Conservation (phyloP, 352 stramenopile species). For the Pythium sukuiense region DNA sequence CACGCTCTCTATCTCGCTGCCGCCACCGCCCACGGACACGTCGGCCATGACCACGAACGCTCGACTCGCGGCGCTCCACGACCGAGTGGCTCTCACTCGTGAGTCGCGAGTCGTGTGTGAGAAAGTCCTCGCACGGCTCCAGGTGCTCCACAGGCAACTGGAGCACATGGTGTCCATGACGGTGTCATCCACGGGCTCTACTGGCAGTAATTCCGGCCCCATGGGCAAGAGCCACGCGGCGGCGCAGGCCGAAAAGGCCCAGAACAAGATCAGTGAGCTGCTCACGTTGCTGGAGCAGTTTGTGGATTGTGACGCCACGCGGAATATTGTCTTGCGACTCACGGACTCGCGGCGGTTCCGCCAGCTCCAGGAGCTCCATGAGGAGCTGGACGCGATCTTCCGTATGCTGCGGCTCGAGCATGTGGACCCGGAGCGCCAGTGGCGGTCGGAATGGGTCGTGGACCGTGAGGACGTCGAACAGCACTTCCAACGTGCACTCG, state of each 20-base stretch:
- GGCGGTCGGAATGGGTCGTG: slow-evolving; percentile 49
- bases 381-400: slow-evolving; percentile 27
- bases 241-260: slow-evolving; percentile 18
- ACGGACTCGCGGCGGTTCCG: slow-evolving; percentile 27
- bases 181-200: slow-evolving; percentile 21
- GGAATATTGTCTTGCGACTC: slow-evolving; percentile 25
- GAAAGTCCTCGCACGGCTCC: slow-evolving; percentile 26
- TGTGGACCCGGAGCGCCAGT: slow-evolving; percentile 43
- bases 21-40: not conserved
- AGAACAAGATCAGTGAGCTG: slow-evolving; percentile 21
- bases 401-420: slow-evolving; percentile 38
- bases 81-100: slow-evolving; percentile 8
- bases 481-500: slow-evolving; percentile 36
- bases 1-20: not conserved
- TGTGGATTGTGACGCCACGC: slow-evolving; percentile 18
- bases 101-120: slow-evolving; percentile 25
- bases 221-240: slow-evolving; percentile 12
- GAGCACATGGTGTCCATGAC: slow-evolving; percentile 33
- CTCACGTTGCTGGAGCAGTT: slow-evolving; percentile 22
- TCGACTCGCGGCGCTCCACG: slow-evolving; percentile 18
- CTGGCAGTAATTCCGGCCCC: not conserved
- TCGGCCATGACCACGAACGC: slow-evolving; percentile 19
- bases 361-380: slow-evolving; percentile 26
- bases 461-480: slow-evolving; percentile 47
- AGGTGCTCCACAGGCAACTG: slow-evolving; percentile 27